Base-by-base conservation (phyloP, 2,329 filamentous ascomycete genomes). In the Purpureocillium takamizusanense region DNA sequence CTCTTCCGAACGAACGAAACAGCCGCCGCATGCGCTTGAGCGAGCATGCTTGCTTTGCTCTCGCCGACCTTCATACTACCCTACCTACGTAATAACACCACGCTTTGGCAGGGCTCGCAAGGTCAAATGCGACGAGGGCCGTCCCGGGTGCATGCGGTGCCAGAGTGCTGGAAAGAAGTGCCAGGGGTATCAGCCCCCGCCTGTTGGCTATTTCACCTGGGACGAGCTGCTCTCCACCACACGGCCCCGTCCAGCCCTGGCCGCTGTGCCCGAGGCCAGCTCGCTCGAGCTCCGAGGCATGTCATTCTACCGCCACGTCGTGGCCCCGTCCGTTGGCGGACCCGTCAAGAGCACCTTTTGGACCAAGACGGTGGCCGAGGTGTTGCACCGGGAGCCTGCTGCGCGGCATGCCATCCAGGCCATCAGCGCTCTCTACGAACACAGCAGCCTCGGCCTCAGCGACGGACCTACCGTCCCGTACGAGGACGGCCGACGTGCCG, bases 51-150 rank as follows among this genome's bases (percentile, higher is more conserved):
- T n/a, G 21, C 21, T 10, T 25, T 25, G 21, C 21, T 10, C 21
- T 25, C 10, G n/a, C n/a, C n/a, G 10, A 25, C 21, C 21, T 25
- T 25, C 21, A 25, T 25, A 5, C 21, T 25, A 6, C 21, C 6
- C 21, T 10, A 10, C 21, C 21, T 10, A 5, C 21, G 6, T 25
- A 25, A 25, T 10, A 10, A 6, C 21, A 25, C 6, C 21, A 25
- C 10, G 21, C n/a, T n/a, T n/a, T n/a, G n/a, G n/a, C 37, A 75
- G 70, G 53, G 66, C 70, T 18, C 68, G 73, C 30, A 70, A 71
- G 41, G 65, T 77, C 37, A 78, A 77, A 52, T 78, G 74, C 49
- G 74, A 76, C 46, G 74, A 77, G 53, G 56, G 53, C 4, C 71
- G 67, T 43, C 72, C 73, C 2, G 55, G 51, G 32, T 78, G 74